These are phyloP conservation scores for Trichophyton mentagrophytes DNA, from an alignment of 2,329 filamentous ascomycete species.

Conservation along the genomic window DNA sequence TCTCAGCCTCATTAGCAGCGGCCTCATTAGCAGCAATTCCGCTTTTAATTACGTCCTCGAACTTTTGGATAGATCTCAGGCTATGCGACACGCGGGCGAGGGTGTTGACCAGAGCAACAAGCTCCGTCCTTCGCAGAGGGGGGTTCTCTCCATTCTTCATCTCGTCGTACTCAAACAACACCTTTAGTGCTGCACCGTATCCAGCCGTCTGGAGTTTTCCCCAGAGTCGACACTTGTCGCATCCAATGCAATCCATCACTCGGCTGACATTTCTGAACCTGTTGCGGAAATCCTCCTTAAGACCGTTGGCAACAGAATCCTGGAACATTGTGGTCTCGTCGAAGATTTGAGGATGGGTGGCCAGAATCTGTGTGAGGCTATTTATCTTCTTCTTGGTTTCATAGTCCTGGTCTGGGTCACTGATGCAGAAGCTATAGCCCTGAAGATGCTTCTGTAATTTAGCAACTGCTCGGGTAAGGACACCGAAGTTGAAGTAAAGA, in stretches of 20 bases:
- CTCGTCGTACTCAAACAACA: conserved; percentile 85
- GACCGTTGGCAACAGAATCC: conserved; percentile 47
- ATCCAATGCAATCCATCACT: conserved; percentile 97
- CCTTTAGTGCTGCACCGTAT: conserved; percentile 87
- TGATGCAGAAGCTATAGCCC: conserved; percentile 82
- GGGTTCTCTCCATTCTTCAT: conserved; percentile 52
- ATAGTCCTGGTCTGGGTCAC: conserved; percentile 65
- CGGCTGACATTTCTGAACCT: conserved; percentile 94
- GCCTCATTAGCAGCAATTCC: no score
- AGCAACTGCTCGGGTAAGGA: conserved; percentile 80
- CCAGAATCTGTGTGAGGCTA: conserved; percentile 58
- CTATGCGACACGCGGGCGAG: conserved; percentile 77
- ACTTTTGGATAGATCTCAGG: conserved; percentile 59
- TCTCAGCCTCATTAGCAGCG: background rate
- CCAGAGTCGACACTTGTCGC: conserved; percentile 97
- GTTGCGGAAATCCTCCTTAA: conserved; percentile 96
- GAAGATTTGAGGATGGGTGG: conserved; percentile 62
- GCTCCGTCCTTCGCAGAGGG: conserved; percentile 69
- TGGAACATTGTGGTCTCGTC: conserved; percentile 95
- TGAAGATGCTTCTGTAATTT: conserved; percentile 76
- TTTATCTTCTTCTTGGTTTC: conserved; percentile 71
- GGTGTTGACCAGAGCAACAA: conserved; percentile 91
- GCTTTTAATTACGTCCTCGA: conserved; percentile 41
- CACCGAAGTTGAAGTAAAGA: conserved; percentile 96
- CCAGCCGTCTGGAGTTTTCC: conserved; percentile 92